These are phyloP conservation scores for Ophiocordyceps sinensis DNA, from an alignment of 2,329 filamentous ascomycete species.

Conservation along the genomic window DNA sequence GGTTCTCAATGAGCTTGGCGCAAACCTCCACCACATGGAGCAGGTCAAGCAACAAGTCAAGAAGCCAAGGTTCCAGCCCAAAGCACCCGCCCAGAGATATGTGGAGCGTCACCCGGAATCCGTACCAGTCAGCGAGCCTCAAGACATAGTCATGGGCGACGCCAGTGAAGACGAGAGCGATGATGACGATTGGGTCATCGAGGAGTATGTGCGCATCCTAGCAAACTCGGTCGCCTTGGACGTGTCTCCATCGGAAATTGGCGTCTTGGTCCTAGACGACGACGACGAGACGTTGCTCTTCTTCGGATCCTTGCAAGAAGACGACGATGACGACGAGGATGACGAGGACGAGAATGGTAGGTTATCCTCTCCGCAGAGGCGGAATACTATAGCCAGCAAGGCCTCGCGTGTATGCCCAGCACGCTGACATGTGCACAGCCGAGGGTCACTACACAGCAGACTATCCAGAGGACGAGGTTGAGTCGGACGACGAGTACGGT, in stretches of 20 bases:
- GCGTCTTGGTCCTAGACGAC: conserved; percentile 40
- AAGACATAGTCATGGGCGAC: conserved; percentile 22
- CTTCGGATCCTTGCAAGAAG: conserved; percentile 43
- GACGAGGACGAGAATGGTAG: conserved; percentile 53
- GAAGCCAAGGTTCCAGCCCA: conserved; percentile 34
- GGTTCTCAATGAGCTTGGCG: conserved; percentile 42
- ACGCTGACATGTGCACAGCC: conserved; percentile 25
- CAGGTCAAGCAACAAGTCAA: conserved; percentile 25
- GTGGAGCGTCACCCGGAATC: conserved; percentile 38
- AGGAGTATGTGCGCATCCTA: conserved; percentile 49
- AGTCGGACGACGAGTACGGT: conserved; percentile 43
- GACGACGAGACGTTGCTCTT: conserved; percentile 47
- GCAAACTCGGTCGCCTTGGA: conserved; percentile 31
- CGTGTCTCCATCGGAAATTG: conserved; percentile 35
- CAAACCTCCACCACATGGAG: conserved; percentile 33
- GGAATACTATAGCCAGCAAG: neutral
- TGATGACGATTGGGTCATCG: conserved; percentile 46
- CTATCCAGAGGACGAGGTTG: conserved; percentile 68
- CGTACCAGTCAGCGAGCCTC: neutral
- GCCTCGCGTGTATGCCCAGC: neutral
- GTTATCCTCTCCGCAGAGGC: conserved; percentile 3
- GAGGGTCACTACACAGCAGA: conserved; percentile 70
- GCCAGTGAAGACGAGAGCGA: conserved; percentile 28
- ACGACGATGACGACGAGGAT: conserved; percentile 45
- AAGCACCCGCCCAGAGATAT: conserved; percentile 38